Evolutionary conservation across 345 rosid species (phyloP), one percentile per base, ranked within the genome.

Genomic region (Salix koriyanagi): DNA sequence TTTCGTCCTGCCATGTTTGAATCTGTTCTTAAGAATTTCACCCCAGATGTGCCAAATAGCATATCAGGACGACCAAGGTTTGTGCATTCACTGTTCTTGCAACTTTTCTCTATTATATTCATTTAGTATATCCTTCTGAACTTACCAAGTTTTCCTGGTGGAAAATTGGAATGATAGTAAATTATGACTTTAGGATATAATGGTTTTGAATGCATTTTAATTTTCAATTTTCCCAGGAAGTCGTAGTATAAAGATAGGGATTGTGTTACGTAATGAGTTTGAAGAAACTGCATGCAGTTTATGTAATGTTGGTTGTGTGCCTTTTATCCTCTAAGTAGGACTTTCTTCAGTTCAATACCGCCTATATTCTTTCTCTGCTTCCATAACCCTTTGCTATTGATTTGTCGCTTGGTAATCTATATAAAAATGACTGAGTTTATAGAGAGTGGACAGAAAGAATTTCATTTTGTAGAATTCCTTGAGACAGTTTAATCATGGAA

Each of bases 1-100:
- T 86, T 87, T 72, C 86, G 84, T 75, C 98, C 97, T 72, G 80
- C 88, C 71, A 90, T 96, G 98, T 96, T 93, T 83, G 97, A 89
- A 82, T 86, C 74, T 21, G 93, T 96, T 70, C 94, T 96, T 71
- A 86, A 85, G 79, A 85, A 81, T 25, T 96, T 96, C 83, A 89
- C 97, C 56, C 98, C 98, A 23, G 97, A 93, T 85, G 91, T 93
- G 76, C 91, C 89, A 69, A 88, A 75, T 88, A 80, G 89, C 87
- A 85, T 88, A 79, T 89, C 93, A 28, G 92, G 95, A 75, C 80
- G 97, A 73, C 95, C 94, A 77, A 96, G 99, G 98, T 91, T 82
- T 83, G 91, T 80, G 48, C 26, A 2, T 76, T 25, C 46, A 37
- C 37, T 54, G 16, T 30, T 15, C 37, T 36, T 32, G 7, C 15